A percentile compares a stretch with the other conserved stretches of the same genome.
Conservation (phyloP, 495 filamentous ascomycete species). For the Cetradonia linearis region DNA sequence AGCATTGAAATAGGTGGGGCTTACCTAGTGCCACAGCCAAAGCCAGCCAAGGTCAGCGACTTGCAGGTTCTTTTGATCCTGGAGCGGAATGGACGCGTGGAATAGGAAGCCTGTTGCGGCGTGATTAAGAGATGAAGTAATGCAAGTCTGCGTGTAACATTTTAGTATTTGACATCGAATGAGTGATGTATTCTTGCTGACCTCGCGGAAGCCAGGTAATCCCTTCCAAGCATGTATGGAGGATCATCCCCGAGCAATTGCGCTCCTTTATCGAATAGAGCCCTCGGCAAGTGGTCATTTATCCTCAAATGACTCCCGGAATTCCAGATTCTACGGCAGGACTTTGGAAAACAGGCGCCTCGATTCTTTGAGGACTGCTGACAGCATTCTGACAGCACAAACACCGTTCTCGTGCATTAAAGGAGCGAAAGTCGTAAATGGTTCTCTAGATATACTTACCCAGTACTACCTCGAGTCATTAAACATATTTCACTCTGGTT, state of each 20-base stretch:
- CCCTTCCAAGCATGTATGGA: conserved; percentile 16
- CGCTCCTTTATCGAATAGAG: neutral
- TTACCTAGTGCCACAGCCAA: conserved; percentile 16
- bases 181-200: neutral
- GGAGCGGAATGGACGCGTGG: conserved; percentile 9
- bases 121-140: conserved; percentile 14
- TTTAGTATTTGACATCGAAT: neutral
- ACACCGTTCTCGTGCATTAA: neutral
- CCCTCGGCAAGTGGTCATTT: neutral
- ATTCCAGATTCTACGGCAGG: neutral
- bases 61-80: neutral
- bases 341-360: neutral
- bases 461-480: no score
- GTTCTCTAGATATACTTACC: no score
- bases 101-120: conserved; percentile 13
- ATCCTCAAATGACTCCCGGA: neutral
- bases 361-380: neutral
- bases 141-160: conserved; percentile 4
- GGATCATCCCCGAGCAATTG: neutral
- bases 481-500: no score
- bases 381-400: neutral
- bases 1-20: neutral
- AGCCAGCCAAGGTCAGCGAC: conserved; percentile 16
- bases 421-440: neutral
- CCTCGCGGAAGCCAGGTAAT: conserved; percentile 16